Evolutionary conservation across 345 rosid genomes (phyloP).

Genomic region (Salix viminalis): DNA sequence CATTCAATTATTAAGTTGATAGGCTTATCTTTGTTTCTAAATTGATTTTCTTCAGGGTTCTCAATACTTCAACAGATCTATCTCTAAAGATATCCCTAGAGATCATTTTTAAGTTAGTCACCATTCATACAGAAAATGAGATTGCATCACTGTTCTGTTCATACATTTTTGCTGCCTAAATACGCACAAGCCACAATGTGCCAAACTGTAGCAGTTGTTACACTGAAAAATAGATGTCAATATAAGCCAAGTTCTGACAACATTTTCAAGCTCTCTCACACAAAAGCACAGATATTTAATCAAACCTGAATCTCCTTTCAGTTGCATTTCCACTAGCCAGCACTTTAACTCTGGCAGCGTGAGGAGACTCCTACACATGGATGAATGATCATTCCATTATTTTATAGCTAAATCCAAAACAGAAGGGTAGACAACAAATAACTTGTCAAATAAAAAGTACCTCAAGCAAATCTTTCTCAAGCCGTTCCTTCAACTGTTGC

Average conservation of each 20-base stretch:
- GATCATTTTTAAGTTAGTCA: background rate
- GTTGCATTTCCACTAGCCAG: conserved; percentile 93
- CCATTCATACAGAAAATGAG: background rate
- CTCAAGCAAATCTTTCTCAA: conserved; percentile 95
- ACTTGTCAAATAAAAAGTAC: conserved; percentile 27
- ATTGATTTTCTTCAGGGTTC: background rate
- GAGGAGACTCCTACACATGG: conserved; percentile 86
- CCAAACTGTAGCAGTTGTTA: background rate
- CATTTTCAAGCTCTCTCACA: too few relatives aligned
- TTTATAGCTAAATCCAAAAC: background rate
- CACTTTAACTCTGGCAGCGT: conserved; percentile 95
- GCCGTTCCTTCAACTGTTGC: conserved; percentile 98
- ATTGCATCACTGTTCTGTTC: background rate
- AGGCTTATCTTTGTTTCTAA: background rate
- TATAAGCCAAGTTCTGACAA: background rate
- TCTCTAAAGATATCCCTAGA: background rate
- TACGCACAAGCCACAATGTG: background rate
- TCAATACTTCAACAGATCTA: background rate
- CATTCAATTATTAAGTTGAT: background rate
- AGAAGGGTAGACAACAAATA: background rate
- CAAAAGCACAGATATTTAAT: background rate
- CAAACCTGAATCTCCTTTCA: conserved; percentile 91
- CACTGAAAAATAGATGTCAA: background rate
- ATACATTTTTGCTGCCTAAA: background rate
- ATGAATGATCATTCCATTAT: conserved; percentile 14